These are phyloP conservation scores for Polygonum aviculare DNA, from an alignment of 148 eudicot genomes.

Conservation along the genomic window DNA sequence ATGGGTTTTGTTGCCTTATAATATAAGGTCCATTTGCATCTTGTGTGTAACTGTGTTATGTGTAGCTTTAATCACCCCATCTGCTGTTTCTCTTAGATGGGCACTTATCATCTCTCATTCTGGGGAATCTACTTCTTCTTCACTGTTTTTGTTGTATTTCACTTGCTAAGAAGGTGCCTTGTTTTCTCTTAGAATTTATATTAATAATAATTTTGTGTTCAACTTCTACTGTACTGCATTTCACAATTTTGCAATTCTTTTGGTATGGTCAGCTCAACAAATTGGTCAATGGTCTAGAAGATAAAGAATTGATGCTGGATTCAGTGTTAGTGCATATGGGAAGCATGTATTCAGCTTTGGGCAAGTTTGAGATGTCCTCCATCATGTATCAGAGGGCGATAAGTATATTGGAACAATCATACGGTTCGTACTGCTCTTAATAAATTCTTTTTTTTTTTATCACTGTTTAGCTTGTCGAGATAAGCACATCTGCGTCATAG, in stretches of 20 bases:
- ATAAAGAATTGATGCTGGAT: conserved; percentile 57
- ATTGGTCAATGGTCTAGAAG: conserved; percentile 42
- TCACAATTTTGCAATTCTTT: not conserved
- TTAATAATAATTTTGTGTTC: not conserved
- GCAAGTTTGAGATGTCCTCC: conserved; percentile 48
- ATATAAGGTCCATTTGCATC: not conserved
- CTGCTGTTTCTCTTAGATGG: not conserved
- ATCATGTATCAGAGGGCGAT: conserved; percentile 53
- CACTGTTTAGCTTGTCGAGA: not conserved
- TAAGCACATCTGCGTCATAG: not conserved
- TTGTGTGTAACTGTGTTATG: not conserved
- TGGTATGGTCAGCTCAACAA: conserved; percentile 43
- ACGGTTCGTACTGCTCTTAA: conserved; percentile 40
- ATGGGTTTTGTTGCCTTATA: not conserved
- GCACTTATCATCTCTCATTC: not conserved
- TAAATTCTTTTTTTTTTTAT: not conserved
- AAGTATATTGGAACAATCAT: conserved; percentile 37
- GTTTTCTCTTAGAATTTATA: not conserved
- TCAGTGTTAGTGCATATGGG: conserved; percentile 83
- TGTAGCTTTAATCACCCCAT: not conserved
- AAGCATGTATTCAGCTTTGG: conserved; percentile 63
- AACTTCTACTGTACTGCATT: not conserved
- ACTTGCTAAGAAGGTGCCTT: not conserved
- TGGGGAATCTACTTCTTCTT: not conserved
- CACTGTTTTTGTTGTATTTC: not conserved